Conservation (phyloP, 2,329 filamentous ascomycete genomes). For the Hymenoscyphus fructigenus region DNA sequence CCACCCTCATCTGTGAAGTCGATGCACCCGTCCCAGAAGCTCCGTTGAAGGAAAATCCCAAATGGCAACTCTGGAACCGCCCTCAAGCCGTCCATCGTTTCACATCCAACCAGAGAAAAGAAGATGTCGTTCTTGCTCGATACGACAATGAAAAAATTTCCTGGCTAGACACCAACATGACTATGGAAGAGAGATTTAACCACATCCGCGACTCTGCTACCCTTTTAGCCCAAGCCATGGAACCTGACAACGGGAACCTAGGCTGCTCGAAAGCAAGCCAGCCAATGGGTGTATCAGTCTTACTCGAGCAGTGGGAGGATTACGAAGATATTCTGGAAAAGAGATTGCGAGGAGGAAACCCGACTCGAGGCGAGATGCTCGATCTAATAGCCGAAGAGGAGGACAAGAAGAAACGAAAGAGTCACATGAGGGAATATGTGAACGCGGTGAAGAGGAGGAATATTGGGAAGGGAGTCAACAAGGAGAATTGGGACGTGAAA, state of each 20-base stretch:
- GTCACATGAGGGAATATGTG: not conserved
- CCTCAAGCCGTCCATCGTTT: not conserved
- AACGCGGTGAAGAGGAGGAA: not conserved
- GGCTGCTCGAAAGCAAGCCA: not conserved
- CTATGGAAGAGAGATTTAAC: not conserved
- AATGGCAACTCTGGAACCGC: not conserved
- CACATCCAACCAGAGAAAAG: not conserved
- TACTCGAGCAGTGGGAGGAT: not conserved
- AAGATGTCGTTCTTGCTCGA: not conserved
- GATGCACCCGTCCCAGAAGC: not conserved
- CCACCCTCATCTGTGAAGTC: not conserved
- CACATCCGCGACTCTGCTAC: not conserved
- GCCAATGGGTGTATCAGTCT: not conserved
- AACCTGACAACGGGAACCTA: not conserved
- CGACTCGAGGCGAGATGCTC: not conserved
- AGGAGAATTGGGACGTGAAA: not conserved
- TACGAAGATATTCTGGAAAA: not conserved
- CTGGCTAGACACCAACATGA: not conserved
- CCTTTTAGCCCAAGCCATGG: not conserved
- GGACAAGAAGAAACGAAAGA: not conserved
- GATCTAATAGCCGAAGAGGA: not conserved
- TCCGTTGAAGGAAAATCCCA: not conserved
- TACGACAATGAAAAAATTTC: not conserved
- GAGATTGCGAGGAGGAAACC: not conserved
- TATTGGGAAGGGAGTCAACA: not conserved